Base-by-base conservation (phyloP, 352 stramenopile genomes). In the Phytopythium oedochilum region DNA sequence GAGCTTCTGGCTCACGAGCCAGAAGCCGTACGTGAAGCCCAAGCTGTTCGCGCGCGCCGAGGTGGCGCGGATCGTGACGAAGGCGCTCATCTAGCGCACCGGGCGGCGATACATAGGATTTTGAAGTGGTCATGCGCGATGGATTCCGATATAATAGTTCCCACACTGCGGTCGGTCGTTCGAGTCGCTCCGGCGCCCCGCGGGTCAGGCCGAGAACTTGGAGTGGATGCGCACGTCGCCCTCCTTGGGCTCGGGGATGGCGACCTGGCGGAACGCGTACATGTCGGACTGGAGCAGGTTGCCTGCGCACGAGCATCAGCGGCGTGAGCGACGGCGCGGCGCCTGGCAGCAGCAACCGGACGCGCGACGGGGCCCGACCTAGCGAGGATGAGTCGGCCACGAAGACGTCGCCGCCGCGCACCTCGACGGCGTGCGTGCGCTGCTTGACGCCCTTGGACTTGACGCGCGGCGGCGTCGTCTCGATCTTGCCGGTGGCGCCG, bases 381-480 rank as follows among this genome's bases (percentile, higher is more conserved):
- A 89, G 72, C 36, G 50, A 56, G 45, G 79, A 91, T 39, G 81
- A 89, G 55, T 95, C 85, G 31, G 81, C 81, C 26, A 95, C 83
- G 54, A 75, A 91, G 22, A 95, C 66, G 35, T 88, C 78, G 25
- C 66, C 78, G 48, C 75, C 26, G 42, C 76, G 78, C 23, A 92
- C 55, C 45, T 90, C 55, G 32, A 95, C 79, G 28, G 86, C 84
- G 63, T 93, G 85, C 10, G 81, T 92, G 43, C 85, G 78, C 70
- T 95, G 85, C 61, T 90, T 93, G 39, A 92, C 75, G 40, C 85
- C 83, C 59, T 95, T 93, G 53, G 75, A 88, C 56, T 93, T 92
- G 35, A 95, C 61, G 49, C 65, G 61, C 1, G 83, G 79, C 4
- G 65, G 61, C 42, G 80, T 79, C 3, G 74, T 59, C 57, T 80